Conservation (phyloP, 1,139 yeast species). For the Torulaspora pretoriensis region DNA sequence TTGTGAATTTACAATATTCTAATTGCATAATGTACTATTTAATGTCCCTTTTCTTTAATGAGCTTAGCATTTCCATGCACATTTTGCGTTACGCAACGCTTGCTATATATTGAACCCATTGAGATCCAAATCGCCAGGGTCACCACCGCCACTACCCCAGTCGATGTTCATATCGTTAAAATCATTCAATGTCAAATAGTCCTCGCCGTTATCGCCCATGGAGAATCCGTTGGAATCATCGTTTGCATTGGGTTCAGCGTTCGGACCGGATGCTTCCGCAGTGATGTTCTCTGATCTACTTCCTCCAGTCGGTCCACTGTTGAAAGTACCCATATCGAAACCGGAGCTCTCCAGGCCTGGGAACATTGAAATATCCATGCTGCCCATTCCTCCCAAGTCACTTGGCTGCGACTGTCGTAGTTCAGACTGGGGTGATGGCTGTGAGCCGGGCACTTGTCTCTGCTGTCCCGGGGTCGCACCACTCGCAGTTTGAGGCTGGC, state of each 20-base stretch:
- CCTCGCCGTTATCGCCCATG: constrained; percentile 28
- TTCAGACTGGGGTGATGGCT: constrained; percentile 3
- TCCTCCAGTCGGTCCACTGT: constrained; percentile 3
- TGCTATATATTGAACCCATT: constrained; percentile 31
- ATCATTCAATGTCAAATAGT: constrained; percentile 35
- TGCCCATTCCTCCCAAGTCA: constrained; percentile 27
- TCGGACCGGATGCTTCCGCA: neutral
- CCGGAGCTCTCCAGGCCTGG: constrained; percentile 30
- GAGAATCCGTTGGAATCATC: constrained; percentile 7
- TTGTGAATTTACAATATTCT: constrained; percentile 16
- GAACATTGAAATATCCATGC: constrained; percentile 35
- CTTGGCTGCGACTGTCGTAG: constrained; percentile 9
- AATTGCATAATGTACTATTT: neutral
- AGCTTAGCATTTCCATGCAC: constrained; percentile 4
- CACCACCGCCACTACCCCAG: constrained; percentile 34
- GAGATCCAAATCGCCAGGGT: constrained; percentile 31
- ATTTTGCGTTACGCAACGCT: neutral
- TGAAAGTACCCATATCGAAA: constrained; percentile 25
- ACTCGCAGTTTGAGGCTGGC: constrained; percentile 3
- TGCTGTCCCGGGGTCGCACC: constrained; percentile 7
- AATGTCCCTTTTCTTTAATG: constrained; percentile 6
- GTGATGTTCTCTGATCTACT: neutral
- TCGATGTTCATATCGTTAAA: constrained; percentile 37
- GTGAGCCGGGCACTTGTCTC: neutral
- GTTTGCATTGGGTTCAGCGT: neutral